Base-by-base conservation (phyloP, 208 protist species). In the Acanthamoeba divionensis region DNA sequence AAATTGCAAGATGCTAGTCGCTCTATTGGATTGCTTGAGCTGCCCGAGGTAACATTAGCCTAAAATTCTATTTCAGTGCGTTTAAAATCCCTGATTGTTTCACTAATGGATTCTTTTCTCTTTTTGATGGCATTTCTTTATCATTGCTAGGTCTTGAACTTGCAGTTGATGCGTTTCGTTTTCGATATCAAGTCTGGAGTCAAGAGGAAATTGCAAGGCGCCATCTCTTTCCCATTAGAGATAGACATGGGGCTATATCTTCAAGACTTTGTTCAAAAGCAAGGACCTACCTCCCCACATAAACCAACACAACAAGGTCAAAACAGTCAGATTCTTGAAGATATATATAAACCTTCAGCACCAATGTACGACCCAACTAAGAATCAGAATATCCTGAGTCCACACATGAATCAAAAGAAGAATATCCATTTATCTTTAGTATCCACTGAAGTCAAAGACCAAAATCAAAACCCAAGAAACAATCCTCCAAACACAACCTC, bases 121-220 rank as follows among this genome's bases (percentile, higher is more conserved):
- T 18, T 60, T 8, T 80, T 33, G 13, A 21, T 75, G 21, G 13
- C 65, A 2, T 26, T 75, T 75, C 29, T 26, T 75, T 18, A 9
- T 75, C 36, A 13, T 12, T 21, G 21, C 63, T 45, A 88, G 80
- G 80, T 88, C 21, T 33, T 88, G 2, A 88, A 88, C 21, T 47
- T 88, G 15, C 80, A 88, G 38, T 31, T 88, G 44, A 65, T 88
- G 52, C 80, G 80, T 26, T 88, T 88, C 55, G 80, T 88, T 10
- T 88, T 73, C 60, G 80, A 88, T 21, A 24, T 69, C 33, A 88
- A 88, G 26, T 73, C 80, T 2, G 36, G 3, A 38, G 38, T 41
- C n/a, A 88, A 88, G 80, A 10, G 41, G 15, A 88, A 88, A 47
- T 18, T 88, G n/a, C 26, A 71, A 38, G 41, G 71, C 57, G 50